These are phyloP conservation scores for Terana coerulea DNA, from an alignment of 768 basidiomycete species.

Conservation along the genomic window DNA sequence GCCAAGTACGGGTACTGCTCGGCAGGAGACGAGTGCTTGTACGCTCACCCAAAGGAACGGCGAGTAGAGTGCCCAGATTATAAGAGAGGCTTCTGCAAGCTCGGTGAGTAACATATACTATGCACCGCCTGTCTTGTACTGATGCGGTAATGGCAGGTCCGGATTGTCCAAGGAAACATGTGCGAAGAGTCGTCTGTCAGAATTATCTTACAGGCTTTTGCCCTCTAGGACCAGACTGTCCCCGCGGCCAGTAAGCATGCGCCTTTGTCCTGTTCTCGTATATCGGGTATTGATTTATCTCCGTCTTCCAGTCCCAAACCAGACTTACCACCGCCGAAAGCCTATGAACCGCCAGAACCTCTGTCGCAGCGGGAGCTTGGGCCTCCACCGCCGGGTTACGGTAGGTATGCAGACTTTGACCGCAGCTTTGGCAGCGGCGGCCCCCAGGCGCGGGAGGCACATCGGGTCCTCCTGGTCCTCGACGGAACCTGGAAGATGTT, in stretches of 20 bases:
- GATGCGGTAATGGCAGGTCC: constrained; percentile 55
- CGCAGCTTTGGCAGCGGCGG: constrained; percentile 40
- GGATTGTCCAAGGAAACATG: constrained; percentile 86
- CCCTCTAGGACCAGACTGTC: constrained; percentile 84
- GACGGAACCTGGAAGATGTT: constrained; percentile 80
- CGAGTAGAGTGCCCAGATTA: constrained; percentile 94
- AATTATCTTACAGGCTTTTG: constrained; percentile 92
- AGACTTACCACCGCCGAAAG: constrained; percentile 59
- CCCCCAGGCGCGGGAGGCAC: constrained; percentile 28
- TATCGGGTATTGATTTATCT: constrained; percentile 48
- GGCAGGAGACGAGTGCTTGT: constrained; percentile 95
- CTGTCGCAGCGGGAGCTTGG: constrained; percentile 78
- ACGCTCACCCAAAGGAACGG: constrained; percentile 91
- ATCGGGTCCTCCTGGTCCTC: constrained; percentile 35
- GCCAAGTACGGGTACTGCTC: constrained; percentile 98
- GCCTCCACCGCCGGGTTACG: constrained; percentile 90
- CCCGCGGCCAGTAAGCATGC: constrained; percentile 77
- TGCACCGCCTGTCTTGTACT: not conserved
- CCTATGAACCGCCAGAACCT: constrained; percentile 74
- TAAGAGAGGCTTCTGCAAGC: constrained; percentile 90
- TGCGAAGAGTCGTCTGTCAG: constrained; percentile 87
- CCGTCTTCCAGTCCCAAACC: constrained; percentile 66
- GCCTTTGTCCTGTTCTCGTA: constrained; percentile 51
- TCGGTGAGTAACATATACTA: constrained; percentile 61
- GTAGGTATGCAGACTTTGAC: constrained; percentile 77